Evolutionary conservation across 139 green algal species (phyloP).

Genomic region (Ettlia oleoabundans): DNA sequence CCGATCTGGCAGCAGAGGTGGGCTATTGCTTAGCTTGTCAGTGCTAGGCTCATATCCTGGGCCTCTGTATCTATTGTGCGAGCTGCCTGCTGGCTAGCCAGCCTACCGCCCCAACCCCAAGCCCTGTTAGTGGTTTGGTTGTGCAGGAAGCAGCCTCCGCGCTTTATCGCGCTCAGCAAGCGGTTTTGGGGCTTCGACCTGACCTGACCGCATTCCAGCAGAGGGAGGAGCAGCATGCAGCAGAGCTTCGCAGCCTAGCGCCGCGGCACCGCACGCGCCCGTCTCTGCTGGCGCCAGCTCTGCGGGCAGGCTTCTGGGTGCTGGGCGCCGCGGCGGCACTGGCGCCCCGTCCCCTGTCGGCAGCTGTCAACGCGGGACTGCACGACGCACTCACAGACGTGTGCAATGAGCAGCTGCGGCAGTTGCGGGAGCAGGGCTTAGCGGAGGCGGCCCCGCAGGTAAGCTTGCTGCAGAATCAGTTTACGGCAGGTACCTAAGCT

Average conservation of each 20-base stretch:
- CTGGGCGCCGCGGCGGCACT: constrained; percentile 13
- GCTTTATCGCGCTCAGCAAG: constrained; percentile 23
- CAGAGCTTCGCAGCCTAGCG: constrained; percentile 8
- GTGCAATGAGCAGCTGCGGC: constrained; percentile 69
- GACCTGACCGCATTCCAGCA: constrained; percentile 25
- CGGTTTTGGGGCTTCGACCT: background rate
- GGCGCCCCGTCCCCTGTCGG: constrained; percentile 5
- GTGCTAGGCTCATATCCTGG: too few species aligned
- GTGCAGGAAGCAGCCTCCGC: constrained; percentile 20
- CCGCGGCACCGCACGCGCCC: constrained; percentile 12
- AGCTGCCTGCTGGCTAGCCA: too few species aligned
- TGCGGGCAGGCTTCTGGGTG: constrained; percentile 26
- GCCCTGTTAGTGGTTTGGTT: background rate
- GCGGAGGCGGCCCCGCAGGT: constrained; percentile 40
- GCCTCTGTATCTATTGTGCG: too few species aligned
- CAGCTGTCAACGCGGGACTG: constrained; percentile 42
- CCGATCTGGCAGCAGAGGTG: constrained; percentile 21
- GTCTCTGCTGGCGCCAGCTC: constrained; percentile 6
- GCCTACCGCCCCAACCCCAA: background rate
- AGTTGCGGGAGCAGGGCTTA: constrained; percentile 47
- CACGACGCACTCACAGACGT: constrained; percentile 63
- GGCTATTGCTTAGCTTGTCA: background rate
- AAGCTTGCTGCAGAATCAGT: background rate
- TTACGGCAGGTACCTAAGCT: background rate
- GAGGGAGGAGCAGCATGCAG: constrained; percentile 21